Conservation (phyloP, 371 early-diverging fungal genomes). For the Entomophthora muscae region DNA sequence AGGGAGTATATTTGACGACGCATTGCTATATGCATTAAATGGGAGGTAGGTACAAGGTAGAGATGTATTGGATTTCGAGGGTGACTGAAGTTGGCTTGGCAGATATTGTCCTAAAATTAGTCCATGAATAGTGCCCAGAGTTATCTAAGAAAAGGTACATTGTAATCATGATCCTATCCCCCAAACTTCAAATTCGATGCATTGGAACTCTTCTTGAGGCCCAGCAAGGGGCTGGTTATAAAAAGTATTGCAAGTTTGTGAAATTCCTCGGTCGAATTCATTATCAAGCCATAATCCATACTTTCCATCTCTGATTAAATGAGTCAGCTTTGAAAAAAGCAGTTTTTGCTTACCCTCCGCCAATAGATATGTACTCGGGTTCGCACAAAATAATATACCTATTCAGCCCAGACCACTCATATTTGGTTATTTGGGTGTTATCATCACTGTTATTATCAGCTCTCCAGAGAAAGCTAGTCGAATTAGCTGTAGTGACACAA, state of each 20-base stretch:
- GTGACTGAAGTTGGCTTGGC: too few species aligned
- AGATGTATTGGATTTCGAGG: too few species aligned
- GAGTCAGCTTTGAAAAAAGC: not conserved
- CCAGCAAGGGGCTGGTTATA: constrained; percentile 29
- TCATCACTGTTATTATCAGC: constrained; percentile 5
- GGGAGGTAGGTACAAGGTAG: too few species aligned
- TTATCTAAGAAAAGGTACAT: too few species aligned
- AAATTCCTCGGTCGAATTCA: constrained; percentile 69
- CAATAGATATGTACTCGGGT: constrained; percentile 68
- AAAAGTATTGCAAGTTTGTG: constrained; percentile 68
- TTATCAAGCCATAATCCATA: constrained; percentile 84
- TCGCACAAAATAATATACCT: constrained; percentile 77
- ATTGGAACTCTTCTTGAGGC: constrained; percentile 8
- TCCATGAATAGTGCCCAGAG: too few species aligned
- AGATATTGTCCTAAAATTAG: too few species aligned
- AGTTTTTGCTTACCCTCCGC: constrained; percentile 52
- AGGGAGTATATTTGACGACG: too few species aligned
- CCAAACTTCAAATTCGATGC: constrained; percentile 14
- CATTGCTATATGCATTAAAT: too few species aligned
- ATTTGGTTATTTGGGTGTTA: constrained; percentile 27
- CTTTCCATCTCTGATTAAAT: constrained; percentile 36
- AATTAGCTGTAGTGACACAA: not conserved
- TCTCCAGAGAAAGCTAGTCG: constrained; percentile 6
- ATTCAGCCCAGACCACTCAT: constrained; percentile 70
- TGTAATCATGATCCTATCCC: too few species aligned